Conservation (phyloP, 2,329 filamentous ascomycete species). For the Sphaceloma murrayae region DNA sequence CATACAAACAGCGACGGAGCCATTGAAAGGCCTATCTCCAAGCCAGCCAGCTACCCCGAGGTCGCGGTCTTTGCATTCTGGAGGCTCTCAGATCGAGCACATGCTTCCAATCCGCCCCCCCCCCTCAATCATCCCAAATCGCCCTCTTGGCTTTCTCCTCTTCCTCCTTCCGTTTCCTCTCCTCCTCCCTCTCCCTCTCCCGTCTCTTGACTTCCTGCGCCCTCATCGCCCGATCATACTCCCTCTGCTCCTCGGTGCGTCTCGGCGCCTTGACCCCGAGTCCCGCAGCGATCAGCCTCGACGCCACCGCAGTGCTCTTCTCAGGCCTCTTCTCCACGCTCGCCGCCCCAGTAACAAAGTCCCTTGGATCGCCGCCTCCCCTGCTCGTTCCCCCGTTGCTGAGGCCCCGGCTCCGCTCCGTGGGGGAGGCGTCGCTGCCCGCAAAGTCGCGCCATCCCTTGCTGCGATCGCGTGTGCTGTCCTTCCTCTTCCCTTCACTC, state of each 20-base stretch:
- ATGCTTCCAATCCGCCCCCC: background rate
- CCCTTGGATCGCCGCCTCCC: too few relatives aligned
- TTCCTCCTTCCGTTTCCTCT: constrained; percentile 53
- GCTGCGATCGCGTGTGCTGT: too few relatives aligned
- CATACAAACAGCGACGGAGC: too few relatives aligned
- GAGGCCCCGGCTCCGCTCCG: background rate
- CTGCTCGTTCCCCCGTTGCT: background rate
- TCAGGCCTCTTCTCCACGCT: constrained; percentile 53
- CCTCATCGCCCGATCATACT: constrained; percentile 71
- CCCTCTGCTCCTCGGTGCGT: constrained; percentile 77
- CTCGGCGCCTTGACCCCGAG: constrained; percentile 71
- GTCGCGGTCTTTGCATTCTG: too few relatives aligned
- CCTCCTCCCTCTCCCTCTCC: constrained; percentile 61
- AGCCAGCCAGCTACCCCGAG: too few relatives aligned
- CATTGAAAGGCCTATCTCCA: too few relatives aligned
- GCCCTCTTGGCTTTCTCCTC: constrained; percentile 66
- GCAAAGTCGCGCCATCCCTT: too few relatives aligned
- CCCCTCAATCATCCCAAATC: constrained; percentile 64
- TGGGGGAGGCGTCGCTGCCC: too few relatives aligned
- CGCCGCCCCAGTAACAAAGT: constrained; percentile 18
- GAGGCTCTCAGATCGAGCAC: too few relatives aligned
- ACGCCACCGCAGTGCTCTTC: constrained; percentile 87
- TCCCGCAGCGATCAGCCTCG: constrained; percentile 79
- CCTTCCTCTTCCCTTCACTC: background rate
- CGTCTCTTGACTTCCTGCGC: constrained; percentile 74